These are phyloP conservation scores for Zymoseptoria tritici DNA, from an alignment of 2,329 filamentous ascomycete genomes.

Conservation along the genomic window DNA sequence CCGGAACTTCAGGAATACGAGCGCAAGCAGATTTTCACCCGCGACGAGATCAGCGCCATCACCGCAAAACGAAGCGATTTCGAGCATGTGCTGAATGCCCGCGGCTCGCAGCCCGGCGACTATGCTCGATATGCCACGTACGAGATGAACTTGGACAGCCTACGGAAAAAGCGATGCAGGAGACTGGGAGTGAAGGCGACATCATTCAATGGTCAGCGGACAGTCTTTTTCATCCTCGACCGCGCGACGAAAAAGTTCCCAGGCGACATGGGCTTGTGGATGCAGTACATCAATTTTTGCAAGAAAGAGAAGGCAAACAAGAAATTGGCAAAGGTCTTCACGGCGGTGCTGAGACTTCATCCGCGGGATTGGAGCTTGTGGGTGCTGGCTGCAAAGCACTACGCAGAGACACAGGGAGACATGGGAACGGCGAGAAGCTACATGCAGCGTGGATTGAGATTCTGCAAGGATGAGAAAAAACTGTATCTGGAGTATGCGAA, in stretches of 20 bases:
- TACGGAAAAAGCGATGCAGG: constrained; percentile 75
- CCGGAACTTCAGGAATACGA: constrained; percentile 89
- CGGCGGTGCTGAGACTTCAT: constrained; percentile 71
- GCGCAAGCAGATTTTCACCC: constrained; percentile 78
- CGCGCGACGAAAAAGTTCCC: constrained; percentile 78
- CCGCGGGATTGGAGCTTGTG: constrained; percentile 77
- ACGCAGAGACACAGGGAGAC: constrained; percentile 72
- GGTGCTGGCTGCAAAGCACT: constrained; percentile 72
- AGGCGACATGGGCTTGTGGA: constrained; percentile 75
- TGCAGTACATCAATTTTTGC: constrained; percentile 80
- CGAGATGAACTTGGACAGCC: constrained; percentile 59
- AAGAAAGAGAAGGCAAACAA: constrained; percentile 57
- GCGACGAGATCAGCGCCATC: constrained; percentile 86
- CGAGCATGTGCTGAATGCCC: constrained; percentile 81
- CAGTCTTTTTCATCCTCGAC: constrained; percentile 84
- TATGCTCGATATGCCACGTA: constrained; percentile 77
- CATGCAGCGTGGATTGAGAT: constrained; percentile 83
- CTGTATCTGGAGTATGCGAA: constrained; percentile 88
- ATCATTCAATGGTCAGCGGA: constrained; percentile 63
- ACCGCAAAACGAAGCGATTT: constrained; percentile 86
- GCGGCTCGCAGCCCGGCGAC: constrained; percentile 67
- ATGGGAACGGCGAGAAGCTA: constrained; percentile 78
- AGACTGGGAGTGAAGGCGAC: constrained; percentile 69
- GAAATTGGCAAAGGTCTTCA: constrained; percentile 53
- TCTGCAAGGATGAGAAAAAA: constrained; percentile 66